These are phyloP conservation scores for Ampelocalamus luodianensis DNA, from an alignment of 176 grass and related monocot species.

Conservation along the genomic window DNA sequence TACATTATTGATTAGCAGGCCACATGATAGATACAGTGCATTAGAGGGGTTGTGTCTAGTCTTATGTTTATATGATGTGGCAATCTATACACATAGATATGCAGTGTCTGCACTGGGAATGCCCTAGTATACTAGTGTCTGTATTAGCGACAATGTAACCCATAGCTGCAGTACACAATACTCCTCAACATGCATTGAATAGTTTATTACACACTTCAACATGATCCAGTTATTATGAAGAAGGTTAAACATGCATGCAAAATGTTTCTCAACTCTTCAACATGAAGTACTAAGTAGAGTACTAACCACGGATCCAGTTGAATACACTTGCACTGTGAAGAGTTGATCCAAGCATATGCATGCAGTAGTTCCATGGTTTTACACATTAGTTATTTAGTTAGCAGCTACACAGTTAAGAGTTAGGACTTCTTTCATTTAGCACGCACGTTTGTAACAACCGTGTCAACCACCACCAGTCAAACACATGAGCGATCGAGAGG, in stretches of 20 bases:
- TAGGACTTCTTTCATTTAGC: background rate
- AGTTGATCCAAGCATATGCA: background rate
- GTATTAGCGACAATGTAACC: background rate
- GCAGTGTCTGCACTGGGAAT: too few relatives aligned
- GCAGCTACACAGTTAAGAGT: background rate
- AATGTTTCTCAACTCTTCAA: background rate
- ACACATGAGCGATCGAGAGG: background rate
- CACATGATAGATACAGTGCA: too few relatives aligned
- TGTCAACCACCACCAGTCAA: background rate
- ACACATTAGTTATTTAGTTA: background rate
- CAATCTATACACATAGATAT: too few relatives aligned
- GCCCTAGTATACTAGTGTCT: too few relatives aligned
- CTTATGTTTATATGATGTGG: too few relatives aligned
- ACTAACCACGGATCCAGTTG: background rate
- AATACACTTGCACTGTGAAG: background rate
- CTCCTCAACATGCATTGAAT: too few relatives aligned
- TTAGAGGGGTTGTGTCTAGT: too few relatives aligned
- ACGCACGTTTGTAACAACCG: background rate
- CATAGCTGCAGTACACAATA: background rate
- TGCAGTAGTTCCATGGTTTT: background rate
- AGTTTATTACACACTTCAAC: too few relatives aligned
- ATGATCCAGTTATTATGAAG: background rate
- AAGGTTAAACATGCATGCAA: background rate
- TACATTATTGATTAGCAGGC: too few relatives aligned
- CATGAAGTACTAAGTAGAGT: background rate